Conservation (phyloP, 2,329 filamentous ascomycete genomes). For the Dactylonectria estremocensis region DNA sequence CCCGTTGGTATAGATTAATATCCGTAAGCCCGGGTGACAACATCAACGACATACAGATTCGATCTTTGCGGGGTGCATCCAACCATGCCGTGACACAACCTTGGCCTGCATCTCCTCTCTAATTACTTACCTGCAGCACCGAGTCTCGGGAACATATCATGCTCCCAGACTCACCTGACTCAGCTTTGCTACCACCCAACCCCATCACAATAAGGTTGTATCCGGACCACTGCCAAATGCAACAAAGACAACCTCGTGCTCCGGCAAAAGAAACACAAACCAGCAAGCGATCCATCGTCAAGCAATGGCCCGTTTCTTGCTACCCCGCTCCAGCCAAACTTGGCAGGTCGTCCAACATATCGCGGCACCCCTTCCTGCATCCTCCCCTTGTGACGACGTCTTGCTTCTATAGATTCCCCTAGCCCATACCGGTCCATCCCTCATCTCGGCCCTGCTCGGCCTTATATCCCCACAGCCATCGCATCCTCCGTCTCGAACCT, state of each 20-base stretch:
- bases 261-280: not conserved
- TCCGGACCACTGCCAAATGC: not conserved
- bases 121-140: not conserved
- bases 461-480: conserved; percentile 34
- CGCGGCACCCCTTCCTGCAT: not conserved
- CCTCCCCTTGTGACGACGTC: conserved; percentile 19
- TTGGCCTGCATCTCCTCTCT: not conserved
- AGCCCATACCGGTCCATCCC: conserved; percentile 29
- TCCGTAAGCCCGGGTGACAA: too few relatives aligned
- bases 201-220: not conserved
- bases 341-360: not conserved
- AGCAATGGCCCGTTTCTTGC: too few relatives aligned
- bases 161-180: conserved; percentile 3
- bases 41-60: too few relatives aligned
- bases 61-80: not conserved
- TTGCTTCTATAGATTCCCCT: conserved; percentile 27
- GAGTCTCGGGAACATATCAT: not conserved
- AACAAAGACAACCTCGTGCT: not conserved
- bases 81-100: not conserved
- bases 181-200: not conserved
- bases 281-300: too few relatives aligned
- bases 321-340: too few relatives aligned
- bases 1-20: too few relatives aligned
- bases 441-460: conserved; percentile 42
- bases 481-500: conserved; percentile 23